Percentiles rank a stretch among this genome's conserved stretches.
phyloP scores from a whole-genome alignment of 495 filamentous ascomycete genomes.

The Clohesyomyces aquaticus region DNA sequence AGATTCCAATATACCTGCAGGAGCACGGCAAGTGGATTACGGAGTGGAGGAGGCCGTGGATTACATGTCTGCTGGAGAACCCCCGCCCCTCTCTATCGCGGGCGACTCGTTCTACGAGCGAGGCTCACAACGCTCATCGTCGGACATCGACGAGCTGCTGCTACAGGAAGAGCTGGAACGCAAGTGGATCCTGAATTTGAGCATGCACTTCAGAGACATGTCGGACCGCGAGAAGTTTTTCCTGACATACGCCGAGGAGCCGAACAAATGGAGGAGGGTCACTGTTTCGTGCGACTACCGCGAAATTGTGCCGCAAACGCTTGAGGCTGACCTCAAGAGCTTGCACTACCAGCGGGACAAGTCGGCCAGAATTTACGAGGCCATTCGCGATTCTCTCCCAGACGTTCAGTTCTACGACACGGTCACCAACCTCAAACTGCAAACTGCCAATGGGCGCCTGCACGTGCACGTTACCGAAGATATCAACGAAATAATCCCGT shows the following conservation, averaged over 20 bases:
- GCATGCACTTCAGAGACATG: constrained; percentile 97
- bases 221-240: constrained; percentile 98
- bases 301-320: constrained; percentile 73
- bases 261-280: constrained; percentile 80
- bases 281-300: constrained; percentile 96
- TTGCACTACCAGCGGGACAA: constrained; percentile 90
- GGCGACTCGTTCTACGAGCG: constrained; percentile 25
- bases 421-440: constrained; percentile 93
- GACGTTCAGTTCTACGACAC: constrained; percentile 95
- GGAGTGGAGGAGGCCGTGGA: constrained; percentile 27
- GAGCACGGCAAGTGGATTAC: constrained; percentile 38
- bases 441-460: constrained; percentile 84
- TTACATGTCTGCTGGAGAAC: constrained; percentile 17
- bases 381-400: constrained; percentile 85
- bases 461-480: constrained; percentile 99
- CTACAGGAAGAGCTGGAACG: constrained; percentile 81
- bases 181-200: constrained; percentile 95
- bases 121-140: constrained; percentile 35
- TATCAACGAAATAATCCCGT: constrained; percentile 90
- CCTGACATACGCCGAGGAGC: constrained; percentile 84
- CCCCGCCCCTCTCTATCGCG: constrained; percentile 29
- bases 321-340: constrained; percentile 79
- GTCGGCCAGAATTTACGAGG: constrained; percentile 91
- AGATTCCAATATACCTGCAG: constrained; percentile 36
- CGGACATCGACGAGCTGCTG: constrained; percentile 41